Base-by-base conservation (phyloP, 2,329 filamentous ascomycete genomes). In the Mariannaea sp. region DNA sequence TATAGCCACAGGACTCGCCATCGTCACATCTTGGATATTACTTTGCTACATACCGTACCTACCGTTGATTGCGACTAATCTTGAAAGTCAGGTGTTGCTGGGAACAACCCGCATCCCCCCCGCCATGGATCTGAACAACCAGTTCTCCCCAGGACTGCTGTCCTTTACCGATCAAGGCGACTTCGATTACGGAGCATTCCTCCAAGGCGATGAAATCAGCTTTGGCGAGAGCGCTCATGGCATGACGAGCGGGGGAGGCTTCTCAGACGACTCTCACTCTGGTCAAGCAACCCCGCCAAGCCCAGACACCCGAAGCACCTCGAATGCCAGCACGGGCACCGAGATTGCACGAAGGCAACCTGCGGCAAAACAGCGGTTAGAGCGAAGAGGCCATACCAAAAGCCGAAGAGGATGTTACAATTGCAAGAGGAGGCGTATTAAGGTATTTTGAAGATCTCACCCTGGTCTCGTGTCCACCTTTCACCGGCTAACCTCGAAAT, bases 351-450 rank as follows among this genome's bases (percentile, higher is more conserved):
- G 33, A 7, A 61, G 49, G 7, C 19, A 44, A 4, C 57, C 63
- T 5, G 27, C 56, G 4, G 61, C 65, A 54, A 67, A 63, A 44
- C 63, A 74, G 59, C 72, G 75, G 38, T 58, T 80, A 20, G 81
- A 83, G 66, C 73, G 85, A 49, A 78, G 83, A 56, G 84, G 85
- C 0, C 85, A 88, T 58, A 87, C 82, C 9, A 88, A 88, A 68
- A 86, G 82, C 44, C 77, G 85, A 19, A 75, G 80, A 13, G 85
- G 85, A 7, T 88, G 85, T 69, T 87, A 80, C 68, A 86, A 86
- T 66, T 88, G 85, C 73, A 88, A 88, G 70, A 76, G 80, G 50
- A 74, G 85, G 33, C 80, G 84, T 53, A 87, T 88, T 68, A 88
- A 85, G 78, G 81, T 80, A 69, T 17, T 47, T 38, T n/a, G n/a